These are phyloP conservation scores for Platanus orientalis DNA, from an alignment of 164 flowering plant genomes.

Conservation along the genomic window DNA sequence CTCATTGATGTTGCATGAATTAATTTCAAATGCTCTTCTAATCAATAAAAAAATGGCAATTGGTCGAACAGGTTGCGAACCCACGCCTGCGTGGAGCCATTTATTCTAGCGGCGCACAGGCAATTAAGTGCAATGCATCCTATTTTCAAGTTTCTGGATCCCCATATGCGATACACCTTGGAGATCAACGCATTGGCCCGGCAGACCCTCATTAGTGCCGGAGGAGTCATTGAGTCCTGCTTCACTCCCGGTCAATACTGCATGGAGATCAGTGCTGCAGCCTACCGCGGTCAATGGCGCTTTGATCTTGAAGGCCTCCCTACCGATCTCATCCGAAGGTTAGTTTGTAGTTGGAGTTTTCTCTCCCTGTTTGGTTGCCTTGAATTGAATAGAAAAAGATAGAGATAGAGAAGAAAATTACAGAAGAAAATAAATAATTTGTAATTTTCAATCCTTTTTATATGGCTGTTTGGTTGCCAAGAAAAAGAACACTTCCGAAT, in stretches of 20 bases:
- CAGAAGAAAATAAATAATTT: too few species aligned
- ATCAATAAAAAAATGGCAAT: too few species aligned
- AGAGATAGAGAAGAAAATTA: too few species aligned
- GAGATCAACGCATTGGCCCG: conserved; percentile 88
- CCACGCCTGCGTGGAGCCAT: conserved; percentile 84
- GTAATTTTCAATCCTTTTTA: too few species aligned
- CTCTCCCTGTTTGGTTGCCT: too few species aligned
- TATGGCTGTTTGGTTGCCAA: too few species aligned
- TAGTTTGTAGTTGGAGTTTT: too few species aligned
- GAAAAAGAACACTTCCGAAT: too few species aligned
- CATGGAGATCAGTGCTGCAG: conserved; percentile 89
- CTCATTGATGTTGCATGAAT: too few species aligned
- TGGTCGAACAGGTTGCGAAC: conserved; percentile 75
- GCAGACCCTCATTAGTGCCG: conserved; percentile 65
- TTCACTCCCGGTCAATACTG: conserved; percentile 79
- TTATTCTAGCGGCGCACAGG: conserved; percentile 85
- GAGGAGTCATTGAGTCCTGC: conserved; percentile 85
- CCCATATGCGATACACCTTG: conserved; percentile 93
- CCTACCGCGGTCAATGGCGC: conserved; percentile 69
- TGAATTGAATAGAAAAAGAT: too few species aligned
- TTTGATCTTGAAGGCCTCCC: conserved; percentile 85
- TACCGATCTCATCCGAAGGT: conserved; percentile 85
- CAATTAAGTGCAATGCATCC: conserved; percentile 95
- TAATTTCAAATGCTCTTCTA: too few species aligned
- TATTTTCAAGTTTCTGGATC: conserved; percentile 83